Conservation (phyloP, 208 protist species). For the Kentomonas sorsogonicus region DNA sequence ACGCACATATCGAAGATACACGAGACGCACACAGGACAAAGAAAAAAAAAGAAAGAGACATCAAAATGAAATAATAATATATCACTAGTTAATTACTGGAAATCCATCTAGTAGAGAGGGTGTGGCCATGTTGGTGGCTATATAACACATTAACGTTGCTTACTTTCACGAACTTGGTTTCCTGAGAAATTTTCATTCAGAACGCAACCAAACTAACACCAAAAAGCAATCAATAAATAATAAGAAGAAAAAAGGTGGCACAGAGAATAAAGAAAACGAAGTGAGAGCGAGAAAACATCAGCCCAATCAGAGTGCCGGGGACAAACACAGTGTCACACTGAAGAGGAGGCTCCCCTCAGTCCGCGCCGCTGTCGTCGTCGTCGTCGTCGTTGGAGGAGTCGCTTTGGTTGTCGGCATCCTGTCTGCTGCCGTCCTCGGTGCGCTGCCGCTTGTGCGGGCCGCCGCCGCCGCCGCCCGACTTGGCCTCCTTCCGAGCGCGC, state of each 20-base stretch:
- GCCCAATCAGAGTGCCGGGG: too few species aligned
- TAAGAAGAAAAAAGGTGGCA: neutral
- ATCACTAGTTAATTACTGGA: too few species aligned
- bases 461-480: neutral
- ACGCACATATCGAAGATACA: neutral
- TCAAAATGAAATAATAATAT: neutral
- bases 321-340: too few species aligned
- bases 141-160: neutral
- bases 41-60: slow-evolving; percentile 11
- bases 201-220: slow-evolving; percentile 3
- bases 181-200: neutral
- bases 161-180: neutral
- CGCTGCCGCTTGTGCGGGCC: neutral
- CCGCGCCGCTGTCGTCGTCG: slow-evolving; percentile 1
- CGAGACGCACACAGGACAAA: neutral
- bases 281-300: too few species aligned
- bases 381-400: slow-evolving; percentile 7
- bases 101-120: too few species aligned
- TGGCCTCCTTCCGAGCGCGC: slow-evolving; percentile 14
- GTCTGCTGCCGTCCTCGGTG: neutral
- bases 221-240: neutral
- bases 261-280: neutral
- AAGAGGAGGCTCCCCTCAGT: slow-evolving; percentile 11
- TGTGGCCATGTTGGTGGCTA: neutral
- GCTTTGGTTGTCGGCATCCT: slow-evolving; percentile 15